Evolutionary conservation across 192 early-diverging fungal species (phyloP), one percentile per base, ranked within the genome.

Genomic region (Coemansia brasiliensis): DNA sequence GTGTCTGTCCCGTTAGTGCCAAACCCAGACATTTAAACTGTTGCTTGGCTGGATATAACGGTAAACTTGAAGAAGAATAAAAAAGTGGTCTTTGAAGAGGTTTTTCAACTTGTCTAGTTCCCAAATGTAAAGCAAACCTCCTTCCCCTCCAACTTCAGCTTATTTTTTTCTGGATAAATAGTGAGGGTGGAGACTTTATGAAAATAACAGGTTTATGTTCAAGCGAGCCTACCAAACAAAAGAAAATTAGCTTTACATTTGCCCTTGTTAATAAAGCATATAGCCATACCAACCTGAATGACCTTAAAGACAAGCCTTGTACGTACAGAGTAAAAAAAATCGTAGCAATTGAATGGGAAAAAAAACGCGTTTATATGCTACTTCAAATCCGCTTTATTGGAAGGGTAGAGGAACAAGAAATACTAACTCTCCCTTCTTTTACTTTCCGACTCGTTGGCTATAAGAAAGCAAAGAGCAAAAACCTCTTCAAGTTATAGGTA

Each of bases 1-100:
- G 63, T 39, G 17, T 57, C 55, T 38, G 44, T 56, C n/a, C 40
- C 18, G 38, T 45, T 53, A 12, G 20, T 39, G 5, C 42, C 42
- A 53, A 45, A 56, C 29, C 39, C 49, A 25, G 42, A 66, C 52
- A 59, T 46, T 37, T 17, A 29, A 6, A 4, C 6, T 3, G 3
- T 29, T 29, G 27, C 27, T 29, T 29, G 27, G 27, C 27, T 29
- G 27, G 27, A 29, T 29, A 29, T 29, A 29, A 29, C 27, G 27
- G 27, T 29, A 29, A 29, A 29, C 27, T 29, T 29, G 46, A 21
- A 45, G 11, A 56, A 49, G 5, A 16, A 60, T 42, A 24, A 32
- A 52, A 49, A 24, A 25, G 17, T 8, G 3, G 15, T 41, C 43
- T 13, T n/a, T n/a, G n/a, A n/a, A n/a, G n/a, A n/a, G n/a, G n/a